A percentile compares a stretch with the other conserved stretches of the same genome.
Conservation (phyloP, 169 alveolate genomes). For the Cardiosporidium cionae region DNA sequence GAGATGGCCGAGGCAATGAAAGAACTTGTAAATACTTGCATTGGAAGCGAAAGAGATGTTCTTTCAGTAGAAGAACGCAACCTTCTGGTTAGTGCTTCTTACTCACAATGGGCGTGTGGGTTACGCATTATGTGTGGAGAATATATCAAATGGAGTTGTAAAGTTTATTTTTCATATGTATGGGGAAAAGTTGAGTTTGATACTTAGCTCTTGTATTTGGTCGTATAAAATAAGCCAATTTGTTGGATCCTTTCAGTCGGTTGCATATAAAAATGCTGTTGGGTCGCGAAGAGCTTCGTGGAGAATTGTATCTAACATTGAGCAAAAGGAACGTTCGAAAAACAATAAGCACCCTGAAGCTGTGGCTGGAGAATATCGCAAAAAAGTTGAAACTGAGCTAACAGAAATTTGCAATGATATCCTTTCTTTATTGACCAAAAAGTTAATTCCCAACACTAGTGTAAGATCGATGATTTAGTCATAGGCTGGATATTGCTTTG, state of each 20-base stretch:
- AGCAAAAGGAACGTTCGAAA: slow-evolving; percentile 90
- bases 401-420: slow-evolving; percentile 85
- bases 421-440: slow-evolving; percentile 70
- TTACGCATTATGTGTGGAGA: too few species aligned
- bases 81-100: slow-evolving; percentile 32
- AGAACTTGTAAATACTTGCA: slow-evolving; percentile 30
- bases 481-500: background rate
- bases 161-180: too few species aligned
- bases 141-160: too few species aligned
- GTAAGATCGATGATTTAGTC: background rate
- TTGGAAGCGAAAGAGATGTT: slow-evolving; percentile 21
- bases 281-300: slow-evolving; percentile 97
- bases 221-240: background rate
- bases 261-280: slow-evolving; percentile 97
- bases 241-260: slow-evolving; percentile 53
- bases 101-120: too few species aligned
- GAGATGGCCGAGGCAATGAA: slow-evolving; percentile 44
- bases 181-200: too few species aligned
- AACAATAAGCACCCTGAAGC: slow-evolving; percentile 77
- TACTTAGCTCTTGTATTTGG: too few species aligned
- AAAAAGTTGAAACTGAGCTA: slow-evolving; percentile 88
- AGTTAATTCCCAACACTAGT: slow-evolving; percentile 65
- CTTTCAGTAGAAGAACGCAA: slow-evolving; percentile 46
- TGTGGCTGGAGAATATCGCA: slow-evolving; percentile 83
- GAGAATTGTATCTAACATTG: slow-evolving; percentile 90